Conservation (phyloP, 1,139 yeast species). For the Debaryomyces nepalensis region DNA sequence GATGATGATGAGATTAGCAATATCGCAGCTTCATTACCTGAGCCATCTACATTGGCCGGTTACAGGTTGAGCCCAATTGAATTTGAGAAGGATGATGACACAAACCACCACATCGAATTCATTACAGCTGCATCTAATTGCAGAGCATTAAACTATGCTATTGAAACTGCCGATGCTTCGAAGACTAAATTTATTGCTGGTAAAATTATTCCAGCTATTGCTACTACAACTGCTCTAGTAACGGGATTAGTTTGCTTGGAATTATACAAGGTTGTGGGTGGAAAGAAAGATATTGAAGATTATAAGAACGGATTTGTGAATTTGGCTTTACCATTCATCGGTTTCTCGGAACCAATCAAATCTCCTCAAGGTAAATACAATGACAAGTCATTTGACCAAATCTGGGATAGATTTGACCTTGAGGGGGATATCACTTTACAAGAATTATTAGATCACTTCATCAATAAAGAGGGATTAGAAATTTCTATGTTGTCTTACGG, state of each 20-base stretch:
- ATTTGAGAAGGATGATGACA: conserved; percentile 96
- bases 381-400: conserved; percentile 77
- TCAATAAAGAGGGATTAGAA: conserved; percentile 80
- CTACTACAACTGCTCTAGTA: conserved; percentile 95
- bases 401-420: conserved; percentile 94
- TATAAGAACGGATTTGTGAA: conserved; percentile 94
- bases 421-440: conserved; percentile 78
- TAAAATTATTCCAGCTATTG: conserved; percentile 96
- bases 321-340: conserved; percentile 94
- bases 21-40: conserved; percentile 80
- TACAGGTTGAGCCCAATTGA: conserved; percentile 85
- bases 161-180: conserved; percentile 75
- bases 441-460: conserved; percentile 75
- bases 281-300: conserved; percentile 73
- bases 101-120: conserved; percentile 95
- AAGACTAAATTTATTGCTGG: conserved; percentile 89
- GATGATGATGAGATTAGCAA: conserved; percentile 61
- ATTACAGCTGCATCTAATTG: conserved; percentile 96
- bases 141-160: conserved; percentile 89
- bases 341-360: conserved; percentile 93
- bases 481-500: conserved; percentile 93
- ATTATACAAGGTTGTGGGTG: conserved; percentile 85
- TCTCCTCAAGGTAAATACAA: conserved; percentile 85
- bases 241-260: conserved; percentile 95
- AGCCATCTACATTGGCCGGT: conserved; percentile 88